Evolutionary conservation across 1,139 yeast genomes (phyloP), one percentile per base, ranked within the genome.

Genomic region (Yueomyces sp.): DNA sequence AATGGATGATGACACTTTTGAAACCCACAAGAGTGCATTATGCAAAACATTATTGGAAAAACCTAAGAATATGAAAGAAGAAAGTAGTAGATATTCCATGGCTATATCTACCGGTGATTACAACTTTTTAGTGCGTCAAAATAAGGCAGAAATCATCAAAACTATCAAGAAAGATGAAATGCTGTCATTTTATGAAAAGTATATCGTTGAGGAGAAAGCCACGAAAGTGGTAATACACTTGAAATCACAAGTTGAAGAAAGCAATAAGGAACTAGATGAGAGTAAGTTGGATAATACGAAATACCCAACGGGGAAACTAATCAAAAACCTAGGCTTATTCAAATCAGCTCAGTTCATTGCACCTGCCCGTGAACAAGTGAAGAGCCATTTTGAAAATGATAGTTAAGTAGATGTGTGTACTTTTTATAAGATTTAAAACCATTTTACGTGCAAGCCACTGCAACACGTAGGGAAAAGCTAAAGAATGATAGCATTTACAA

Each of bases 21-120:
- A 67, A 25, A 76, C 77, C 49, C 84, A 81, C 60, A 80, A 82
- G 44, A 72, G 70, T 42, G 81, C 96, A 0, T 69, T 89, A 45
- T 71, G 77, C 44, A 64, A 75, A 47, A 76, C 76, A 57, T 78
- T 85, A 53, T 64, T 75, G 40, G 82, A 83, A 52, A 84, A 82
- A 56, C 69, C 76, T 54, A 85, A 84, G 62, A 87, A 85, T 52
- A 68, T 89, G 61, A 66, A 68, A 41, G 96, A 89, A 57, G 97
- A 91, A 62, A 70, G 78, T 36, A 59, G 66, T 27, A 68, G 80
- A 50, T 81, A 76, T 59, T 79, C 86, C 76, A 68, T 72, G 45
- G 71, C 76, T 25, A 81, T 91, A 44, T 72, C 75, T 36, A 72
- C 76, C 45, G 96, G 96, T 3, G 82, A 69, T 60, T 86, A 81